A percentile compares a stretch with the other conserved stretches of the same genome.
These are phyloP conservation scores for Boletus vermiculosoides DNA, from an alignment of 768 basidiomycete species.

Conservation along the genomic window DNA sequence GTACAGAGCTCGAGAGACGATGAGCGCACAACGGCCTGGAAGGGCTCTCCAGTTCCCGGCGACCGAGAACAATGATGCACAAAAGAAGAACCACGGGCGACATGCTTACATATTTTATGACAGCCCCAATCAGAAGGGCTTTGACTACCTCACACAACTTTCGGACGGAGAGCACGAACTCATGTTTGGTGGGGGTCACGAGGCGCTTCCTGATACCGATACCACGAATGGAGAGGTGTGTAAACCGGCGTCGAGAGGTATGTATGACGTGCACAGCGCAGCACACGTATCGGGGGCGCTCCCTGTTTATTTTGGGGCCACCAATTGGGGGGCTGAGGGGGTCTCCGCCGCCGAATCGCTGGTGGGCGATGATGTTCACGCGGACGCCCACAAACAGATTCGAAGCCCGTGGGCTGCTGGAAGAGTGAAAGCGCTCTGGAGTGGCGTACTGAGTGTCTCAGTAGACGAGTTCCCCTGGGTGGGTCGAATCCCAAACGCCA, in stretches of 20 bases:
- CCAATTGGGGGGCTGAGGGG: conserved; percentile 44
- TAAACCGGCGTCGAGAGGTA: conserved; percentile 29
- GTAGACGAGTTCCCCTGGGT: conserved; percentile 69
- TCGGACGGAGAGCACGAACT: conserved; percentile 45
- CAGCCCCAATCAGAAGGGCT: conserved; percentile 37
- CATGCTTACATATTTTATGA: conserved; percentile 63
- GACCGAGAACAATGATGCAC: not conserved
- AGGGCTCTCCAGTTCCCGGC: conserved; percentile 24
- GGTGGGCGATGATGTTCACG: conserved; percentile 10
- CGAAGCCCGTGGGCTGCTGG: conserved; percentile 38
- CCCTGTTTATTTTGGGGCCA: conserved; percentile 50
- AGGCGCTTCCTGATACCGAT: conserved; percentile 19
- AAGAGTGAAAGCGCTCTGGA: conserved; percentile 58
- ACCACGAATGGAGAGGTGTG: conserved; percentile 7
- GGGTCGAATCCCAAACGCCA: conserved; percentile 51
- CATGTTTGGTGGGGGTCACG: conserved; percentile 67
- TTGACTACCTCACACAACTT: conserved; percentile 71
- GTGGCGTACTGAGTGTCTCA: conserved; percentile 62
- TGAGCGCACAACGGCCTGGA: conserved; percentile 66
- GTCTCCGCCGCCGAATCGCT: conserved; percentile 13
- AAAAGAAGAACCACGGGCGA: conserved; percentile 34
- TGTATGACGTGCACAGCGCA: conserved; percentile 36
- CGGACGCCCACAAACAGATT: conserved; percentile 9
- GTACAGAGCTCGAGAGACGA: conserved; percentile 44
- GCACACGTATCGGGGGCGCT: conserved; percentile 50